These are phyloP conservation scores for Penicillium manginii DNA, from an alignment of 495 filamentous ascomycete species.

Conservation along the genomic window DNA sequence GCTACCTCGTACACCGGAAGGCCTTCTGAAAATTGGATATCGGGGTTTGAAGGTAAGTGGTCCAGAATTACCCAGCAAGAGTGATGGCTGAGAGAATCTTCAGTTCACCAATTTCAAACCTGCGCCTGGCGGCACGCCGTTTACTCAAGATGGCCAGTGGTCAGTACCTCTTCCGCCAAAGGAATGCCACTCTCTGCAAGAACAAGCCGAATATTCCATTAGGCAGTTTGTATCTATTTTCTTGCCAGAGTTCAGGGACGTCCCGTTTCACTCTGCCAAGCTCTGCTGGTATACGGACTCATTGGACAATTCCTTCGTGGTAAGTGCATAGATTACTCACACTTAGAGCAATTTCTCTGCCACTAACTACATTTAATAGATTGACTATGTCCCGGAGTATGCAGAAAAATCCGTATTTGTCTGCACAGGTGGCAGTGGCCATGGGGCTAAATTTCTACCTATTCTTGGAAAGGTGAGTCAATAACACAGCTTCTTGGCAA, in stretches of 20 bases:
- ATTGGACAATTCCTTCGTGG: conserved; percentile 26
- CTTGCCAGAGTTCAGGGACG: conserved; percentile 16
- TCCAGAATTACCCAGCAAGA: background rate
- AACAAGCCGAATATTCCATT: conserved; percentile 13
- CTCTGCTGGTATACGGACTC: conserved; percentile 31
- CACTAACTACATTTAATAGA: conserved; percentile 4
- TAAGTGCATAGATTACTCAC: background rate
- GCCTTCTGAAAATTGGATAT: conserved; percentile 22
- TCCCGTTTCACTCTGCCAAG: conserved; percentile 24
- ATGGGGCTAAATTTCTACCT: conserved; percentile 28
- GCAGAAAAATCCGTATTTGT: conserved; percentile 25
- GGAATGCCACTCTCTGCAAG: conserved; percentile 9
- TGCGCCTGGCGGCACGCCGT: conserved; percentile 16
- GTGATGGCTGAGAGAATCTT: background rate
- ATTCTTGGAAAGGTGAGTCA: conserved; percentile 19
- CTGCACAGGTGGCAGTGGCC: conserved; percentile 28
- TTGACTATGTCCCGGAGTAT: conserved; percentile 20
- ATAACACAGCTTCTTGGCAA: background rate
- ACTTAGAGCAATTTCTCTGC: background rate
- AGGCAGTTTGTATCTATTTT: conserved; percentile 23
- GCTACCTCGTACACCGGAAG: conserved; percentile 23
- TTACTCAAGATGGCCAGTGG: conserved; percentile 22
- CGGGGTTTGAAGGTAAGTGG: conserved; percentile 19
- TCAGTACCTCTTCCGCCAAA: conserved; percentile 19
- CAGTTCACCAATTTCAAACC: conserved; percentile 26